Conservation (phyloP, 1,284 basidiomycete species). For the Farysia itapuensis region DNA sequence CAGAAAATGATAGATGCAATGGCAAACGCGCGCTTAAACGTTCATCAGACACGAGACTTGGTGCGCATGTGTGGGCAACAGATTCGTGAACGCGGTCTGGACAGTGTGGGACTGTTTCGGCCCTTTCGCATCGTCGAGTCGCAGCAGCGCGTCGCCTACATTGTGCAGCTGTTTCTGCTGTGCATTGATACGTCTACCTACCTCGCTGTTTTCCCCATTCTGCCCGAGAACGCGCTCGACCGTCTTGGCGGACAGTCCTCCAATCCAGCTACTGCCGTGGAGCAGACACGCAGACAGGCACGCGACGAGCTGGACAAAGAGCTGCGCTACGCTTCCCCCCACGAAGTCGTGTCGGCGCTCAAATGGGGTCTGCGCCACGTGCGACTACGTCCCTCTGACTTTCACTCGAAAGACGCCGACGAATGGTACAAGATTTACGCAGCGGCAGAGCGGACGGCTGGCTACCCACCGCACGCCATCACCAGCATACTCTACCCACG, state of each 20-base stretch:
- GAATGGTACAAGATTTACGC: constrained; percentile 45
- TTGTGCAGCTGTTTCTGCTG: constrained; percentile 46
- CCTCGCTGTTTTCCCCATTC: constrained; percentile 28
- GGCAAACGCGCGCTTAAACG: constrained; percentile 26
- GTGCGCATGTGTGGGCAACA: constrained; percentile 31
- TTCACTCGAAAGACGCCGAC: constrained; percentile 14
- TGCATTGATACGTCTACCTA: constrained; percentile 32
- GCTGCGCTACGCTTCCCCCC: constrained; percentile 32
- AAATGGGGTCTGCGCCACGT: constrained; percentile 48
- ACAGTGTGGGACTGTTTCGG: constrained; percentile 44
- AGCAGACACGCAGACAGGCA: constrained; percentile 9
- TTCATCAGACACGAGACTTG: constrained; percentile 12
- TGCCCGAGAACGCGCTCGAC: constrained; percentile 19
- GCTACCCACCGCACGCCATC: constrained; percentile 31
- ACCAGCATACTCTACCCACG: constrained; percentile 29
- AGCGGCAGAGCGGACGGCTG: constrained; percentile 14
- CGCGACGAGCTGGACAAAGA: constrained; percentile 29
- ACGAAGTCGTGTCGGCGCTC: constrained; percentile 40
- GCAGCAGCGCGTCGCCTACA: constrained; percentile 16
- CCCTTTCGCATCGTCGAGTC: constrained; percentile 44
- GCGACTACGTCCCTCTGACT: constrained; percentile 26
- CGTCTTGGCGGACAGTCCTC: constrained; percentile 4
- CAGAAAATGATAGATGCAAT: constrained; percentile 29
- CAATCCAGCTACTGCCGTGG: not conserved
- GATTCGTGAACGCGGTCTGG: constrained; percentile 40